Percentiles rank a stretch among this genome's conserved stretches.
phyloP scores from a whole-genome alignment of 257 asterid genomes.

The Osmanthus fragrans region DNA sequence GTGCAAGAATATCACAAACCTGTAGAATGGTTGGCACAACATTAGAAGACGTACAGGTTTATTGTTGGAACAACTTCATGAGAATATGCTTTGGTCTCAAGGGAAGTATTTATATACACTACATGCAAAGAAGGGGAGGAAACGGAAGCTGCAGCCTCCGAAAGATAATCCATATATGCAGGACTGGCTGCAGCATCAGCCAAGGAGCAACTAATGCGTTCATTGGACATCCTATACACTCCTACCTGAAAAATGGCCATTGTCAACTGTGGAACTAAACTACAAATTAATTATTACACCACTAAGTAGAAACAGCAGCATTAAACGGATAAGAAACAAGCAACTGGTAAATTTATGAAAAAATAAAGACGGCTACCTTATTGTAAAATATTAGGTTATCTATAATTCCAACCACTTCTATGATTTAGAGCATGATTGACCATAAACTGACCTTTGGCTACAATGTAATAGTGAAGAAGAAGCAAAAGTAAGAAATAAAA shows the following conservation, averaged over 20 bases:
- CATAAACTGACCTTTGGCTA: neutral
- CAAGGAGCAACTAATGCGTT: conserved; percentile 85
- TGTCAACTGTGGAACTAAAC: neutral
- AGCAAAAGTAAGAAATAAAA: neutral
- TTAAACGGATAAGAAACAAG: too few relatives aligned
- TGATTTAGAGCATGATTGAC: neutral
- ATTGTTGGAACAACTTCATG: conserved; percentile 98
- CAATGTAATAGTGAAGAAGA: neutral
- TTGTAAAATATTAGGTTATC: too few relatives aligned
- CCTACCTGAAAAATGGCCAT: conserved; percentile 59
- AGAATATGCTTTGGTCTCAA: conserved; percentile 89
- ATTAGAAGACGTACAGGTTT: conserved; percentile 95
- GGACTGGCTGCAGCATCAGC: conserved; percentile 98
- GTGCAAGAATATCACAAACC: conserved; percentile 41
- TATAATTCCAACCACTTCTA: neutral
- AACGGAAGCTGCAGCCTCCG: conserved; percentile 59
- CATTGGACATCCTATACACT: conserved; percentile 90
- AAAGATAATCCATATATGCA: conserved; percentile 80
- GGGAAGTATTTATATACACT: conserved; percentile 86
- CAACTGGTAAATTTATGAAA: neutral
- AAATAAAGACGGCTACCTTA: neutral
- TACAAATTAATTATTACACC: neutral
- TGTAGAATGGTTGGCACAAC: conserved; percentile 89
- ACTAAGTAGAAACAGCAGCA: neutral
- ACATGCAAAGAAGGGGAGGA: conserved; percentile 90